Evolutionary conservation across 73 alveolate genomes (phyloP).

Genomic region (Paramecium tetraurelia): DNA sequence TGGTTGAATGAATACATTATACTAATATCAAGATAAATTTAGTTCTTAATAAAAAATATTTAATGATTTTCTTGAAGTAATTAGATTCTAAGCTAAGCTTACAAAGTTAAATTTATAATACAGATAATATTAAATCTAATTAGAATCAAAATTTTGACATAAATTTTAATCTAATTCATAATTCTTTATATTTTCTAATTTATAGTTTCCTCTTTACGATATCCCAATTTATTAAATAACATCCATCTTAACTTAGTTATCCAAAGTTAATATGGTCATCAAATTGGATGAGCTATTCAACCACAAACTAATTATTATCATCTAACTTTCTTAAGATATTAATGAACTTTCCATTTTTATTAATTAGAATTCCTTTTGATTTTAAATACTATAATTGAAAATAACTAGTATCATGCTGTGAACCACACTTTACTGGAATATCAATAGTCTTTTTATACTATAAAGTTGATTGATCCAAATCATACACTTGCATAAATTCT

Average conservation of each 20-base stretch:
- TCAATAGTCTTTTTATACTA: background rate
- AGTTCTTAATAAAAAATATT: no score
- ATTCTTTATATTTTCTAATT: background rate
- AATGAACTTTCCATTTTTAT: background rate
- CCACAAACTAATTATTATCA: background rate
- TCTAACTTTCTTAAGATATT: background rate
- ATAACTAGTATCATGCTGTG: background rate
- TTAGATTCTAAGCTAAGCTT: no score
- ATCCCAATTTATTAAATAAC: background rate
- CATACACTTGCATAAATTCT: background rate
- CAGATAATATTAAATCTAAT: no score
- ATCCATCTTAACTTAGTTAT: background rate
- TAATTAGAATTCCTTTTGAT: background rate
- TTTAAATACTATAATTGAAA: background rate
- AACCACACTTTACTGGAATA: background rate
- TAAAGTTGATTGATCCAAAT: background rate
- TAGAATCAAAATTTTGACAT: no score
- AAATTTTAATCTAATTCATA: background rate
- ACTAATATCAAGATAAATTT: no score
- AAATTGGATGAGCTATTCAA: background rate
- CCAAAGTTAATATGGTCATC: background rate
- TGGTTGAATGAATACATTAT: no score
- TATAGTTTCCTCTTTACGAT: background rate
- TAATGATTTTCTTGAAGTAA: no score
- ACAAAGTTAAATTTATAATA: no score